Conservation (phyloP, 2,329 filamentous ascomycete genomes). For the Cadophora gregata region DNA sequence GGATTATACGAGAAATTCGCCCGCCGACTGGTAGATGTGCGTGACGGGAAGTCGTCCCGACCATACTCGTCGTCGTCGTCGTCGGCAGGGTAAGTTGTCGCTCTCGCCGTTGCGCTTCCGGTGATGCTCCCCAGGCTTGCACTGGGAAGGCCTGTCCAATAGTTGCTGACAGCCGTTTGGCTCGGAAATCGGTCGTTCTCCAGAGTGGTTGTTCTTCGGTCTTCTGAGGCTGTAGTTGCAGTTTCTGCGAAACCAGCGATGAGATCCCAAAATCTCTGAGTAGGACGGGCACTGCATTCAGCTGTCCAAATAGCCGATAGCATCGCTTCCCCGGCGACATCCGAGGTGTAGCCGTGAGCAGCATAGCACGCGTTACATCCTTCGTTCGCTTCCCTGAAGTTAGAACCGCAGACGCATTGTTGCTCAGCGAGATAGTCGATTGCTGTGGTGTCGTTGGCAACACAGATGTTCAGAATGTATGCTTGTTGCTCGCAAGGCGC, state of each 20-base stretch:
- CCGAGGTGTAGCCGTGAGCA: slow-evolving; percentile 48
- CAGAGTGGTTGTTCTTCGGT: slow-evolving; percentile 16
- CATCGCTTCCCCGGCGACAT: slow-evolving; percentile 38
- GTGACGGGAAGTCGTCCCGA: neutral
- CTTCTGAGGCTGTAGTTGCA: neutral
- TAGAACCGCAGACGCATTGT: slow-evolving; percentile 51
- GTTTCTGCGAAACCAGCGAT: neutral
- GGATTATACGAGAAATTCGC: neutral
- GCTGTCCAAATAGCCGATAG: slow-evolving; percentile 43
- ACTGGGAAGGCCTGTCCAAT: slow-evolving; percentile 47
- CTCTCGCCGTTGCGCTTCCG: slow-evolving; percentile 46
- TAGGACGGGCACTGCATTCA: slow-evolving; percentile 48
- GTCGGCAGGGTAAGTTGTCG: slow-evolving; percentile 17
- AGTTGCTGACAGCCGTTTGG: slow-evolving; percentile 49
- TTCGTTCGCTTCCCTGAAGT: slow-evolving; percentile 49
- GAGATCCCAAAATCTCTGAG: slow-evolving; percentile 41
- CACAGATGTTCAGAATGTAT: slow-evolving; percentile 43
- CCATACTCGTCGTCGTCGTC: slow-evolving; percentile 7
- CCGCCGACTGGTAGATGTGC: slow-evolving; percentile 10
- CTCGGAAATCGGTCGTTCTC: slow-evolving; percentile 44
- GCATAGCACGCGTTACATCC: slow-evolving; percentile 49
- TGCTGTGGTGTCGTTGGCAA: slow-evolving; percentile 44
- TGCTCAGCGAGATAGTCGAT: slow-evolving; percentile 42
- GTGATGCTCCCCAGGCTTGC: slow-evolving; percentile 51
- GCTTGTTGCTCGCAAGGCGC: slow-evolving; percentile 30